Base-by-base conservation (phyloP, 495 filamentous ascomycete species). In the Hypoxylon lienhwacheense region DNA sequence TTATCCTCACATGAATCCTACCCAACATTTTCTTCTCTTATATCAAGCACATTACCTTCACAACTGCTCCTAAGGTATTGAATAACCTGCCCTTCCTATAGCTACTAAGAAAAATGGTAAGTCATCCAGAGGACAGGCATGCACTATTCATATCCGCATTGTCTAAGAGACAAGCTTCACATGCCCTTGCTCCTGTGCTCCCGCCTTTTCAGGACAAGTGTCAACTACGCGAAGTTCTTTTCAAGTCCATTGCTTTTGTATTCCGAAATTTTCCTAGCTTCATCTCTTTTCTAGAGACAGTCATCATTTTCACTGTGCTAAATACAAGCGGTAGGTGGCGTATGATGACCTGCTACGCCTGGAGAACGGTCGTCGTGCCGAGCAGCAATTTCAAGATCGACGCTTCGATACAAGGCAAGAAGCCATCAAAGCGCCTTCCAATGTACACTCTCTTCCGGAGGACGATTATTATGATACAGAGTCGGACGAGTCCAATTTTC, bases 381-480 rank as follows among this genome's bases (percentile, higher is more conserved):
- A 40, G 0, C 36, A 53, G 14, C 19, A 47, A 43, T 53, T 17
- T 15, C 50, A 35, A 24, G 26, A 24, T 11, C 48, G 8, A 28
- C 25, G 21, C 45, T 17, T 32, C 6, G 11, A 12, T 7, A 12
- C 17, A 7, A 20, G 22, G 11, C 29, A 33, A 1, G 12, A 26
- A 4, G 16, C 10, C 5, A 43, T 47, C 34, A 15, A 3, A 12
- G 55, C 25, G 14, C 34, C 17, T 17, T 0, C 31, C 5, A 44
- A 7, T 37, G 63, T 65, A 19, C 52, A 46, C 20, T 45, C 31
- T 41, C 54, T 29, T 15, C 54, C 58, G 3, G 63, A 66, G 15
- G 64, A 70, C 11, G 65, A 68, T 1, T 63, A 69, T 32, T 59
- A 68, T 4, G 57, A 72, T 5, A 64, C 55, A 7, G 64, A 67